These are phyloP conservation scores for Colletotrichum liriopes DNA, from an alignment of 2,329 filamentous ascomycete genomes.

Conservation along the genomic window DNA sequence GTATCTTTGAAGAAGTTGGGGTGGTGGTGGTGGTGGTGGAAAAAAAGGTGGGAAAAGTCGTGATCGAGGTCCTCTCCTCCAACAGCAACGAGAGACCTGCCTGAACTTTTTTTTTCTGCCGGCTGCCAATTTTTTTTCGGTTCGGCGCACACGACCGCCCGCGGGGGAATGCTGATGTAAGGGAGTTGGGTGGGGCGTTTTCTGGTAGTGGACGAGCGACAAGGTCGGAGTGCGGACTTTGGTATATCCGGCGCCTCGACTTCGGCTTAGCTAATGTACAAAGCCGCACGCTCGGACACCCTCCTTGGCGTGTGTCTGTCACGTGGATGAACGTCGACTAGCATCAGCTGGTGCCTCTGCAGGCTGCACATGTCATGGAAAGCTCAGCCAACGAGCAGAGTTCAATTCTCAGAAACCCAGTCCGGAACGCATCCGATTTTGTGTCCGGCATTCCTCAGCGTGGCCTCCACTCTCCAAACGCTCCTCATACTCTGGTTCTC, in stretches of 20 bases:
- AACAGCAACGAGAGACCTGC: slow-evolving; percentile 36
- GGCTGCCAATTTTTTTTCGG: slow-evolving; percentile 40
- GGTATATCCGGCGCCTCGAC: not conserved
- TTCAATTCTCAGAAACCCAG: not conserved
- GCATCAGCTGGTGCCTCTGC: not conserved
- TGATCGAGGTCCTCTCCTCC: slow-evolving; percentile 23
- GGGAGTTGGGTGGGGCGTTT: not conserved
- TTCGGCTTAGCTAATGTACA: not conserved
- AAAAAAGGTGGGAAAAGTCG: slow-evolving; percentile 18
- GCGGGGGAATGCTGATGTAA: slow-evolving; percentile 40
- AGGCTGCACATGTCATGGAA: not conserved
- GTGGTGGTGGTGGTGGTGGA: not conserved
- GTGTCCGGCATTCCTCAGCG: not conserved
- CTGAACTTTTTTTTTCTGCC: slow-evolving; percentile 42
- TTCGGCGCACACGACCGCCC: slow-evolving; percentile 33
- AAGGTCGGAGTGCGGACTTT: not conserved
- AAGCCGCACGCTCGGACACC: not conserved
- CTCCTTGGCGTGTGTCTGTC: not conserved
- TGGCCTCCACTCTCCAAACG: not conserved
- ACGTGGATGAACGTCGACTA: not conserved
- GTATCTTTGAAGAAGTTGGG: slow-evolving; percentile 18
- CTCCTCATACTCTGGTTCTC: not conserved
- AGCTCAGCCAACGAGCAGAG: not conserved
- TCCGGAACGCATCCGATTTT: not conserved
- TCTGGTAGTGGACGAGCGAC: not conserved